Base-by-base conservation (phyloP, 768 basidiomycete genomes). In the Boletus bicolor region DNA sequence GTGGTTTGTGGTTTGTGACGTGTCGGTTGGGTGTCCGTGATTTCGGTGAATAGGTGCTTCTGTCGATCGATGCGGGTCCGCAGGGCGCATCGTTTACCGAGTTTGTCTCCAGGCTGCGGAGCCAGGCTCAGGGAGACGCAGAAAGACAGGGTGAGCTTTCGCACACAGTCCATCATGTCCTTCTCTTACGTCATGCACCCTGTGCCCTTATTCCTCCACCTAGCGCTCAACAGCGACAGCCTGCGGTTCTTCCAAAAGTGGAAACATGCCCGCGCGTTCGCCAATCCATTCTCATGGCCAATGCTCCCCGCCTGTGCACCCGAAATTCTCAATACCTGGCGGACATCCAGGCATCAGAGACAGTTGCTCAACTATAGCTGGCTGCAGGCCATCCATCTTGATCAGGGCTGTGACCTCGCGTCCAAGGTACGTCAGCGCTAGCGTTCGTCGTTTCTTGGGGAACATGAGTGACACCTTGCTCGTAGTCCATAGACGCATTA, bases 241-340 rank as follows among this genome's bases (percentile, higher is more conserved):
- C 34, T 71, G 17, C 65, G 57, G 10, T 71, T 72, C 55, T 71
- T 71, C 58, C 70, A 71, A 37, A 49, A 54, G 36, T 71, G 70
- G 70, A 71, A 71, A 44, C 67, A 60, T 3, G 60, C 70, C 3
- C 64, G 70, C 14, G 54, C 72, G 41, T 72, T 73, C 15, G 65
- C 71, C 0, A 72, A 68, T 35, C 70, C 70, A 0, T 73, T 71
- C 54, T 64, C 60, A 9, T 71, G 71, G 69, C 70, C 70, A 0
- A 68, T 73, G 67, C 64, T 72, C 2, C 70, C 70, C 3, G 0
- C 42, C 0, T 57, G 32, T 19, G 62, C 69, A 7, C 61, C 64
- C 15, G 70, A 71, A 14, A 66, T 72, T n/a, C 57, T 72, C 43
- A 59, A 47, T 3, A 19, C 63, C 3, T 71, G 69, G 69, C 58